Percentiles rank a stretch among this genome's conserved stretches.
phyloP scores from a whole-genome alignment of 345 rosid genomes.

The Boechera retrofracta region DNA sequence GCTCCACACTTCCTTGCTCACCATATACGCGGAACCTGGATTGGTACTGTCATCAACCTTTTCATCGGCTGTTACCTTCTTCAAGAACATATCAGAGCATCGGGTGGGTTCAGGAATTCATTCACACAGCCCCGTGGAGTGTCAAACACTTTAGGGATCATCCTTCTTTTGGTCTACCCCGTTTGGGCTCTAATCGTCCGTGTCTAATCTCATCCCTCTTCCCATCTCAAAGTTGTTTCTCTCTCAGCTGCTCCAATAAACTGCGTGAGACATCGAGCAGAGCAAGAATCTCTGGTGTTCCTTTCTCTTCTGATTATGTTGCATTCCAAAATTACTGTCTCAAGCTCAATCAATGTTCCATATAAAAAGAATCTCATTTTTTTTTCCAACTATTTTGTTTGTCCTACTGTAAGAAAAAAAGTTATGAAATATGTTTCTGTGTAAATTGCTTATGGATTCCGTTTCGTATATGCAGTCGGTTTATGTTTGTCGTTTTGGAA shows the following conservation, averaged over 20 bases:
- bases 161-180: slow-evolving; percentile 83
- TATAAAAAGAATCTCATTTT: slow-evolving; percentile 18
- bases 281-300: slow-evolving; percentile 23
- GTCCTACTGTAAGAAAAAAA: slow-evolving; percentile 13
- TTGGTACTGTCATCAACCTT: slow-evolving; percentile 65
- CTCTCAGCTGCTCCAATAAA: slow-evolving; percentile 27
- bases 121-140: slow-evolving; percentile 78
- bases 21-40: slow-evolving; percentile 59
- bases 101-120: slow-evolving; percentile 90
- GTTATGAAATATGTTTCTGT: slow-evolving; percentile 4
- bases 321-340: slow-evolving; percentile 26
- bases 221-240: slow-evolving; percentile 16
- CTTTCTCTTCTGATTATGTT: slow-evolving; percentile 14
- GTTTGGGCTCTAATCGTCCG: slow-evolving; percentile 74
- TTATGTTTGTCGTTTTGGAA: slow-evolving; percentile 28
- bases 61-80: slow-evolving; percentile 79
- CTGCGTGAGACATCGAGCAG: slow-evolving; percentile 2
- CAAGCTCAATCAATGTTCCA: slow-evolving; percentile 26
- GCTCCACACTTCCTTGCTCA: slow-evolving; percentile 65
- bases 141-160: slow-evolving; percentile 83
- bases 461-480: slow-evolving; percentile 4
- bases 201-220: slow-evolving; percentile 46
- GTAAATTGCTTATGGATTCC: slow-evolving; percentile 5
- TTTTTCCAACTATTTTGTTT: slow-evolving; percentile 22
- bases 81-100: slow-evolving; percentile 91